phyloP scores from a whole-genome alignment of 441 rosid species.

The Rhodomyrtus psidioides region DNA sequence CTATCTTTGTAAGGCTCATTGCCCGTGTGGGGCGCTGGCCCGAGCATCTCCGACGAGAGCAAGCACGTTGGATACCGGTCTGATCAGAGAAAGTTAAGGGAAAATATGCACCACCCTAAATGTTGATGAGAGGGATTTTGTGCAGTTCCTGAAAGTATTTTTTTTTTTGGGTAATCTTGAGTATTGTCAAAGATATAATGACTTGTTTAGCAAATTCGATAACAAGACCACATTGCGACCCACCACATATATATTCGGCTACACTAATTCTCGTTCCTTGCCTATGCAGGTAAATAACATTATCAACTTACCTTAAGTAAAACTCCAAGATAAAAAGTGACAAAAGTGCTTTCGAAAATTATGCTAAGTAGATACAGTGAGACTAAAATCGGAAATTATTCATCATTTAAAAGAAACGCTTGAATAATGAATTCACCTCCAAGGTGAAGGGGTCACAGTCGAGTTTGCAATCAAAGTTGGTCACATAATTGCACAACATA shows the following conservation, averaged over 20 bases:
- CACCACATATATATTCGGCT: not conserved
- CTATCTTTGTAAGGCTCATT: not conserved
- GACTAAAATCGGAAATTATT: not conserved
- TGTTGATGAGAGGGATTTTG: not conserved
- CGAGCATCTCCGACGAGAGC: slow-evolving; percentile 24
- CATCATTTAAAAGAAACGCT: not conserved
- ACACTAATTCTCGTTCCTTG: not conserved
- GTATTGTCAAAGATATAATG: not conserved
- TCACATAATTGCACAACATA: not conserved
- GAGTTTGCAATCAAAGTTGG: not conserved
- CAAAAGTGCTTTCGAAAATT: not conserved
- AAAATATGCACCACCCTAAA: not conserved
- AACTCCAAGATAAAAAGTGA: not conserved
- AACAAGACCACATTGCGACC: not conserved
- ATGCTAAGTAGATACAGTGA: not conserved
- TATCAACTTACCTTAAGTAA: not conserved
- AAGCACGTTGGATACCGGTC: slow-evolving; percentile 52
- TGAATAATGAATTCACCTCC: not conserved
- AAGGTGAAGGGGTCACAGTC: not conserved
- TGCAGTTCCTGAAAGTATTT: not conserved
- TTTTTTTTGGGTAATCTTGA: not conserved
- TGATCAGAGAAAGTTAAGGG: slow-evolving; percentile 21
- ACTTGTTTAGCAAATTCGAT: not conserved
- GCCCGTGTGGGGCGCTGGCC: slow-evolving; percentile 56
- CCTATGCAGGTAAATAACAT: not conserved